These are phyloP conservation scores for Penicillium sp. DNA, from an alignment of 2,329 filamentous ascomycete species.

Conservation along the genomic window DNA sequence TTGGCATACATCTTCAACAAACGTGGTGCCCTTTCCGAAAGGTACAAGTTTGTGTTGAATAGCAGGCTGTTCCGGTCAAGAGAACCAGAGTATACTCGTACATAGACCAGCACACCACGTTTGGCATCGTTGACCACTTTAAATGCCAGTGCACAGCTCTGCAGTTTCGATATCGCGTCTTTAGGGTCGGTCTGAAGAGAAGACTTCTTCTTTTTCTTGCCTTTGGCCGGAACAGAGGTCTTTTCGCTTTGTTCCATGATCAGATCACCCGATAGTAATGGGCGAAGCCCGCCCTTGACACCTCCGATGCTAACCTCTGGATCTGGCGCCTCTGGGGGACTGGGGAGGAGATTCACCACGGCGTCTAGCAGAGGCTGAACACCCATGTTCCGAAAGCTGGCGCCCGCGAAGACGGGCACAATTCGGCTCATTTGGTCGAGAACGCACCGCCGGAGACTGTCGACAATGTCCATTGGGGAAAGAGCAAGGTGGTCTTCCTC, in stretches of 20 bases:
- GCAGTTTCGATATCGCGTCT: conserved; percentile 58
- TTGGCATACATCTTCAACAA: conserved; percentile 87
- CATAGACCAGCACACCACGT: conserved; percentile 83
- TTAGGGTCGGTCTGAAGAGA: conserved; percentile 47
- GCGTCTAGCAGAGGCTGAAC: conserved; percentile 89
- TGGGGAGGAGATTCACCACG: conserved; percentile 81
- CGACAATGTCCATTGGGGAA: conserved; percentile 62
- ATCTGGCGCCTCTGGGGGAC: conserved; percentile 74
- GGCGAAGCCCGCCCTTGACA: conserved; percentile 54
- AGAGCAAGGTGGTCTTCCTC: conserved; percentile 71
- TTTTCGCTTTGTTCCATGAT: conserved; percentile 36
- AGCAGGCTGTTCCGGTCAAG: conserved; percentile 70
- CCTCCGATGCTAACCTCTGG: conserved; percentile 69
- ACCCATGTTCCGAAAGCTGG: conserved; percentile 90
- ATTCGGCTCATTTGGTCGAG: conserved; percentile 64
- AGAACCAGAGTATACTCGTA: conserved; percentile 84
- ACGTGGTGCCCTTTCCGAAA: conserved; percentile 75
- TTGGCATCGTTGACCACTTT: conserved; percentile 89
- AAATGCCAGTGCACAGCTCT: conserved; percentile 71
- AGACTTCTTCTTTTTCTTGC: conserved; percentile 44
- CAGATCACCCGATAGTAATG: conserved; percentile 48
- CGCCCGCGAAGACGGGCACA: conserved; percentile 84
- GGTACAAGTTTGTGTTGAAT: conserved; percentile 81
- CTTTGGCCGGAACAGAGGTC: conserved; percentile 34
- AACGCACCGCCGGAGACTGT: conserved; percentile 71